A percentile compares a stretch with the other conserved stretches of the same genome.
Conservation (phyloP, 2,329 filamentous ascomycete genomes). For the Phoma sp. region DNA sequence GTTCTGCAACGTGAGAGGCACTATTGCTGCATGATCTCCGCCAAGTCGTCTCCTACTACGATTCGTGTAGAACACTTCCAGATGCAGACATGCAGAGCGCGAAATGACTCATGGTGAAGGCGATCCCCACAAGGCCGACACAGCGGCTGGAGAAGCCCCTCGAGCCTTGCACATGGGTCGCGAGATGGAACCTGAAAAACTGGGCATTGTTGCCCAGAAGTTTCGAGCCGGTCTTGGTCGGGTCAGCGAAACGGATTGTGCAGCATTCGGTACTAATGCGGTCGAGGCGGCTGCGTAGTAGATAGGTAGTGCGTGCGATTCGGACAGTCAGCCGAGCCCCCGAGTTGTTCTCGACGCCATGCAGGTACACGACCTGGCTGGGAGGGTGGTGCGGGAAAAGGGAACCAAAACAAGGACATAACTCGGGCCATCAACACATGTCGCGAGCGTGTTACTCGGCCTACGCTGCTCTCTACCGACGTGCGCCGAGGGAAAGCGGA, state of each 20-base stretch:
- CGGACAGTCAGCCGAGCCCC: slow-evolving; percentile 6
- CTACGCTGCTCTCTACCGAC: slow-evolving; percentile 8
- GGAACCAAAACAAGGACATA: slow-evolving; percentile 7
- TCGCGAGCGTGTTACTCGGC: slow-evolving; percentile 6
- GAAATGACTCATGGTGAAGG: slow-evolving; percentile 11
- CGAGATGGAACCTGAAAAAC: slow-evolving; percentile 5
- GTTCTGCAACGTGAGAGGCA: not conserved
- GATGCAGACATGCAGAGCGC: slow-evolving; percentile 18
- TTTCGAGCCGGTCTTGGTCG: slow-evolving; percentile 13
- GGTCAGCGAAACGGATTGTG: slow-evolving; percentile 13
- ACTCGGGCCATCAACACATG: slow-evolving; percentile 15
- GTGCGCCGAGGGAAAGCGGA: slow-evolving; percentile 19
- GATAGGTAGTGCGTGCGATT: not conserved
- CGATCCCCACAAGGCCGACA: slow-evolving; percentile 23
- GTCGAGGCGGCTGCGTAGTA: not conserved
- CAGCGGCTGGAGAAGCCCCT: slow-evolving; percentile 8
- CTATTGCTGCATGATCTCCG: slow-evolving; percentile 19
- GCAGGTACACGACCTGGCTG: slow-evolving; percentile 13
- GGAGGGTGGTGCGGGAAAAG: slow-evolving; percentile 9
- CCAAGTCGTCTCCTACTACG: slow-evolving; percentile 10
- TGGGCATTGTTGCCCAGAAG: slow-evolving; percentile 18
- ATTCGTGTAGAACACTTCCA: slow-evolving; percentile 18
- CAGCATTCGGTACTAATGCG: slow-evolving; percentile 6
- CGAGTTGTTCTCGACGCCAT: slow-evolving; percentile 16
- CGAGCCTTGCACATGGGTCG: slow-evolving; percentile 7